A percentile compares a stretch with the other conserved stretches of the same genome.
phyloP scores from a whole-genome alignment of 495 filamentous ascomycete genomes.

The Parathielavia appendiculata region DNA sequence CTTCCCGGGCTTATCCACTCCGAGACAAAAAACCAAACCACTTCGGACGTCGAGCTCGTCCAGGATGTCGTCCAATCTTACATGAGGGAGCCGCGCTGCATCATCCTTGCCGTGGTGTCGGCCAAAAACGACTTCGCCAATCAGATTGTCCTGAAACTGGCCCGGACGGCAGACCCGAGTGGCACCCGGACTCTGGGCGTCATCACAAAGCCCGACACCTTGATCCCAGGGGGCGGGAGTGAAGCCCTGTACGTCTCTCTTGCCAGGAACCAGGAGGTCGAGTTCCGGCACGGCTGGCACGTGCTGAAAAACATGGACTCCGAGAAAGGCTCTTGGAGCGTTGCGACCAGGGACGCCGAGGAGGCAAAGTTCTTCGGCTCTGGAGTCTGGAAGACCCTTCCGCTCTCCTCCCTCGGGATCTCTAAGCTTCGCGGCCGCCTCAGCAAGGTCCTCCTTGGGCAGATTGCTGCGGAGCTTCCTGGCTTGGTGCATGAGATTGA shows the following conservation, averaged over 20 bases:
- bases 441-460: slow-evolving; percentile 51
- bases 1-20: slow-evolving; percentile 59
- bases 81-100: slow-evolving; percentile 53
- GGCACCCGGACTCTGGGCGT: slow-evolving; percentile 77
- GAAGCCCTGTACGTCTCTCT: slow-evolving; percentile 51
- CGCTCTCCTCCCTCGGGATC: slow-evolving; percentile 39
- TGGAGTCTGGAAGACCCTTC: slow-evolving; percentile 39
- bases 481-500: slow-evolving; percentile 55
- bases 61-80: slow-evolving; percentile 51
- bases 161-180: slow-evolving; percentile 65
- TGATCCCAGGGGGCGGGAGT: slow-evolving; percentile 42
- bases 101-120: slow-evolving; percentile 62
- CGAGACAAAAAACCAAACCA: slow-evolving; percentile 43
- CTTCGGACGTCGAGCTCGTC: slow-evolving; percentile 48
- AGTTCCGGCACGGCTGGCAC: slow-evolving; percentile 66
- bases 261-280: slow-evolving; percentile 55
- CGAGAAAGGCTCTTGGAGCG: slow-evolving; percentile 37
- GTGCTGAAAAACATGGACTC: slow-evolving; percentile 59
- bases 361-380: slow-evolving; percentile 42
- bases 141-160: slow-evolving; percentile 62
- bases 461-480: slow-evolving; percentile 55
- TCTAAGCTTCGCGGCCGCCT: slow-evolving; percentile 46
- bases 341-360: slow-evolving; percentile 35
- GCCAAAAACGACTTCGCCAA: slow-evolving; percentile 59
- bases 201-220: slow-evolving; percentile 75